phyloP scores from a whole-genome alignment of 1,139 yeast species.

The Sugiyamaella novakii region DNA sequence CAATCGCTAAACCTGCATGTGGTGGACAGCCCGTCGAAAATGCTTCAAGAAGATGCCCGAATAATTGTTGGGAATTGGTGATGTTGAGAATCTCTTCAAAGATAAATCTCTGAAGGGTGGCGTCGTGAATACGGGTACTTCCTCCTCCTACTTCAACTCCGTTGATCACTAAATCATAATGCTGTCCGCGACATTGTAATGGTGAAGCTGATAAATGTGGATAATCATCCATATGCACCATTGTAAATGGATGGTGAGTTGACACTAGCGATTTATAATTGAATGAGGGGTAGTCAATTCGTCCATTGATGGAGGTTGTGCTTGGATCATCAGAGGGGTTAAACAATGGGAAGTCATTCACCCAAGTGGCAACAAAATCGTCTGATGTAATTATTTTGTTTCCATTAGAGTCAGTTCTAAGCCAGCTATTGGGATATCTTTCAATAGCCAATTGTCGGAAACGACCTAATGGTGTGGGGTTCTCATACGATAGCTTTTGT shows the following conservation, averaged over 20 bases:
- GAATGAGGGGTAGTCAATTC: constrained; percentile 61
- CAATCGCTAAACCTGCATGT: constrained; percentile 95
- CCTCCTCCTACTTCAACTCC: constrained; percentile 99
- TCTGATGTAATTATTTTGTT: constrained; percentile 28
- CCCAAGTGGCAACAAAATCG: constrained; percentile 77
- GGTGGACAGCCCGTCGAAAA: constrained; percentile 95
- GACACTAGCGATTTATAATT: constrained; percentile 55
- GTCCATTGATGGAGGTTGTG: constrained; percentile 25
- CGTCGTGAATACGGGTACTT: constrained; percentile 89
- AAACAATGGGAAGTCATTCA: constrained; percentile 86
- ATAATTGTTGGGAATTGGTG: constrained; percentile 58
- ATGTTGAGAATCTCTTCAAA: constrained; percentile 40
- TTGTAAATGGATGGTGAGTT: constrained; percentile 97
- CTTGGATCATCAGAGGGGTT: constrained; percentile 53
- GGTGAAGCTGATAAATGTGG: constrained; percentile 57
- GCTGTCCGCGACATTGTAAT: constrained; percentile 78
- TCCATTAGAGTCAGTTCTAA: constrained; percentile 41
- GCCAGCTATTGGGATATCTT: constrained; percentile 55
- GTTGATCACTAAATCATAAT: constrained; percentile 88
- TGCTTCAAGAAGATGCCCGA: constrained; percentile 84
- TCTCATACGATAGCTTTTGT: constrained; percentile 69
- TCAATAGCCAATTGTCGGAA: constrained; percentile 73
- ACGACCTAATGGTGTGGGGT: constrained; percentile 93
- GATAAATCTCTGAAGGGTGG: constrained; percentile 70
- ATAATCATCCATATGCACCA: constrained; percentile 76